These are phyloP conservation scores for Penicillium fimorum DNA, from an alignment of 495 filamentous ascomycete genomes.

Conservation along the genomic window DNA sequence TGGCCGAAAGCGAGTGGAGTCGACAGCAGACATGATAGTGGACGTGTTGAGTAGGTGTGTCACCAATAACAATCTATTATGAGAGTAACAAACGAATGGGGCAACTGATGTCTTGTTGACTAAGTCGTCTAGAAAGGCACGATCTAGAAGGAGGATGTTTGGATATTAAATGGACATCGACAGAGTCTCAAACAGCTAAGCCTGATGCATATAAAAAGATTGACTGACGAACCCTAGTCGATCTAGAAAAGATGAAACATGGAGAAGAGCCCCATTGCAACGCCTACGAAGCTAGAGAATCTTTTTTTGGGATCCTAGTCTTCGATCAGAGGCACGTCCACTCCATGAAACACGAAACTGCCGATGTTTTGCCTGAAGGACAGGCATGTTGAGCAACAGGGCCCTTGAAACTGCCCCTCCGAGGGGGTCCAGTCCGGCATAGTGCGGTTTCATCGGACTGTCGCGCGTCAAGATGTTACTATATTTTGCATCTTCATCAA, in stretches of 20 bases:
- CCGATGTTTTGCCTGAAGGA: conserved; percentile 26
- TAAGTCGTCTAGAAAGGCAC: conserved; percentile 13
- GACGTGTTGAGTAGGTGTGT: not conserved
- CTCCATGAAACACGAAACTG: conserved; percentile 37
- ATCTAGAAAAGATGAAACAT: conserved; percentile 46
- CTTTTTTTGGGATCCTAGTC: conserved; percentile 35
- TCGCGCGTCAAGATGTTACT: conserved; percentile 49
- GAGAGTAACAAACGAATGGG: conserved; percentile 15
- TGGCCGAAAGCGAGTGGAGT: conserved; percentile 46
- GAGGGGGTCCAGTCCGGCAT: conserved; percentile 17
- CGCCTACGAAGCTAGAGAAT: conserved; percentile 31
- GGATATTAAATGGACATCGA: conserved; percentile 45
- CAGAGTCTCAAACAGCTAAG: conserved; percentile 23
- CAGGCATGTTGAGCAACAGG: conserved; percentile 27
- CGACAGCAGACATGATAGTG: conserved; percentile 45
- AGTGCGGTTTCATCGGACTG: conserved; percentile 42
- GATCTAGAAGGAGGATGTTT: conserved; percentile 30
- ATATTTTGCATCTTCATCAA: conserved; percentile 42
- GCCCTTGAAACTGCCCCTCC: conserved; percentile 23
- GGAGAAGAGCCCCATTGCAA: conserved; percentile 38
- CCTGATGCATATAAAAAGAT: conserved; percentile 29
- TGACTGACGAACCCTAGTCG: conserved; percentile 27
- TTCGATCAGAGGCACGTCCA: conserved; percentile 27
- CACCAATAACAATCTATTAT: conserved; percentile 5
- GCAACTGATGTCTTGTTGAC: conserved; percentile 15